Evolutionary conservation across 345 rosid genomes (phyloP), one percentile per base, ranked within the genome.

Genomic region (Camelina sativa): DNA sequence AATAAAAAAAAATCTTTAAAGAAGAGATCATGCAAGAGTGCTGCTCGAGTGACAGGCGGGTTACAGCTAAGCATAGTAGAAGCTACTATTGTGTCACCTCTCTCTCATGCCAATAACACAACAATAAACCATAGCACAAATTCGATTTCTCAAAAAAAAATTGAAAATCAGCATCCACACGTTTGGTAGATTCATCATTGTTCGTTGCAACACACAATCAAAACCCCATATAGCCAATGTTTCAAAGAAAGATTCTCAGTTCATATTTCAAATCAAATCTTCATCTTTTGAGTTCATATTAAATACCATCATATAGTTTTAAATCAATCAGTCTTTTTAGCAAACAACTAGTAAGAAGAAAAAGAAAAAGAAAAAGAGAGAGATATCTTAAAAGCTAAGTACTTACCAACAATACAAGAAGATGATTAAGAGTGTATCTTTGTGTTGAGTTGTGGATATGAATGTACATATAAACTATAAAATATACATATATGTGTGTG

Each of bases 21-120:
- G 76, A 80, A 86, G 84, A 88, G 85, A 83, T 93, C 97, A 93
- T 90, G 98, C 97, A 87, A 84, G 94, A 86, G 85, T 78, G 86
- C 89, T 90, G 98, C 93, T 86, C 80, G 79, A 81, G 89, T 85
- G 98, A 93, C 98, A 93, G 95, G 66, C 85, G 67, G 87, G 81
- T 82, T 87, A 87, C 98, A 92, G 96, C 98, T 90, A 87, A 86
- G 77, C 35, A 51, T 71, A 71, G 57, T 71, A 57, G 67, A 77
- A 76, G 44, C 64, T 55, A 57, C 76, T 70, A 76, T 70, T 91
- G 80, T 60, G 63, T 65, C 76, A 71, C 73, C 72, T 74, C 76
- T 79, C 79, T 80, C 73, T 78, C 90, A 85, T 78, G 89, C 81
- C 73, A 80, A 20, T 37, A 79, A 68, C 48, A 80, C 5, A 40